Percentiles rank a stretch among this genome's conserved stretches.
Evolutionary conservation across 2,329 filamentous ascomycete species (phyloP).

Genomic region (Penicillium sp.): DNA sequence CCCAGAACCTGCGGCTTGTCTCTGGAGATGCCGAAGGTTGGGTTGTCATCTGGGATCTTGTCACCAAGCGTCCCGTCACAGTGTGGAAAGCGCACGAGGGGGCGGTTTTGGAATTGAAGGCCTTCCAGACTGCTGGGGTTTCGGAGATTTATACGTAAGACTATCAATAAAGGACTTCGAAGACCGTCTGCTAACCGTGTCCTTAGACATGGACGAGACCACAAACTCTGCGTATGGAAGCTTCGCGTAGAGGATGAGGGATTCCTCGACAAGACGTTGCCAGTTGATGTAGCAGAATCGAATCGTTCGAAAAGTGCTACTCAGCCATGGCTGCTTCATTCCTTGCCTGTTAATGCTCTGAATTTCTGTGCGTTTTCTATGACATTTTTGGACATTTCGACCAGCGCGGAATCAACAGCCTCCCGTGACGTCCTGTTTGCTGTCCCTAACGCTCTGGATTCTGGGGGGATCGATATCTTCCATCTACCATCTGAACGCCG

Average conservation of each 20-base stretch:
- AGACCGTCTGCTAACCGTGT: slow-evolving; percentile 9
- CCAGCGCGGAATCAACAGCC: not conserved
- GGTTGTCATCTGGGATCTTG: slow-evolving; percentile 77
- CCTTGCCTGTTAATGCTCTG: slow-evolving; percentile 81
- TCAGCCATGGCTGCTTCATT: slow-evolving; percentile 75
- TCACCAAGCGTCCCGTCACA: slow-evolving; percentile 70
- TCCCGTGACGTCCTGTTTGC: slow-evolving; percentile 58
- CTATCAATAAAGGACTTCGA: not conserved
- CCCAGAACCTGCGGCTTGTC: slow-evolving; percentile 67
- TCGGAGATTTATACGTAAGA: slow-evolving; percentile 76
- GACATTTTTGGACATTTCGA: slow-evolving; percentile 21
- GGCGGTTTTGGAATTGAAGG: slow-evolving; percentile 67
- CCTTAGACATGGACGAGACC: slow-evolving; percentile 79
- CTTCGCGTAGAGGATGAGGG: slow-evolving; percentile 57
- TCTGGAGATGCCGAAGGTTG: slow-evolving; percentile 90
- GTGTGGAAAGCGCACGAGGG: slow-evolving; percentile 83
- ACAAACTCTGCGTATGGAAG: slow-evolving; percentile 81
- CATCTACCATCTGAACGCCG: slow-evolving; percentile 69
- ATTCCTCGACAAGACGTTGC: slow-evolving; percentile 60
- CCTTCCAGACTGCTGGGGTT: slow-evolving; percentile 49
- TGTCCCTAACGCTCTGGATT: slow-evolving; percentile 70
- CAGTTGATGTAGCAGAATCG: slow-evolving; percentile 57
- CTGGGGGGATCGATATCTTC: slow-evolving; percentile 78
- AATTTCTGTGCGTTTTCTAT: slow-evolving; percentile 72
- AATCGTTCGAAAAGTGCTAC: slow-evolving; percentile 45